Evolutionary conservation across 805 yeast species (phyloP).

Genomic region (Metschnikowia bowlesiae): DNA sequence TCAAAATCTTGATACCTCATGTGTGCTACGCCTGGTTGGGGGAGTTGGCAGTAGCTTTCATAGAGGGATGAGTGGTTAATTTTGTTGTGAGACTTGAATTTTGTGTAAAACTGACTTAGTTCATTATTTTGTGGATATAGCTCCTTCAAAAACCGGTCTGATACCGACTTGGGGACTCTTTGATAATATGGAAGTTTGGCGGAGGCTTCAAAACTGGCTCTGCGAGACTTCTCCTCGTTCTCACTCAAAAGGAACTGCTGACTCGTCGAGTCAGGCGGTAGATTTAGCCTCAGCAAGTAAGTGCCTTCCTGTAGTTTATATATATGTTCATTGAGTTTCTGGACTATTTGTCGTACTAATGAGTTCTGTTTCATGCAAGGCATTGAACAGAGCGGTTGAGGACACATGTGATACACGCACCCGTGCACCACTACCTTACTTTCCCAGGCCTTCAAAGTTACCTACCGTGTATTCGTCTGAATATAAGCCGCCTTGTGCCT

Average conservation of each 20-base stretch:
- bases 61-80: constrained; percentile 26
- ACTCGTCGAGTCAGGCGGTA: neutral
- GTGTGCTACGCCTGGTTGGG: constrained; percentile 23
- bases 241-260: constrained; percentile 1
- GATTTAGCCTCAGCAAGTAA: constrained; percentile 7
- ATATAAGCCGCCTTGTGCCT: neutral
- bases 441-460: too few relatives aligned
- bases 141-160: constrained; percentile 5
- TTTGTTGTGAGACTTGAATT: constrained; percentile 2
- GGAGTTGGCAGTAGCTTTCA: constrained; percentile 23
- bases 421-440: neutral
- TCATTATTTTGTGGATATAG: constrained; percentile 12
- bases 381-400: neutral
- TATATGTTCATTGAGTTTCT: constrained; percentile 7
- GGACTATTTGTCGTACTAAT: neutral
- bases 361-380: neutral
- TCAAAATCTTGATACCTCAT: constrained; percentile 26
- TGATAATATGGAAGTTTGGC: constrained; percentile 8
- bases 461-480: neutral
- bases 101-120: constrained; percentile 4
- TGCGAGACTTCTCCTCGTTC: constrained; percentile 7
- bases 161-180: constrained; percentile 4
- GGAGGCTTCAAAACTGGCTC: constrained; percentile 6
- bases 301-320: constrained; percentile 4
- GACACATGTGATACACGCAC: neutral